These are phyloP conservation scores for Rhodofomes roseus DNA, from an alignment of 1,284 basidiomycete species.

Conservation along the genomic window DNA sequence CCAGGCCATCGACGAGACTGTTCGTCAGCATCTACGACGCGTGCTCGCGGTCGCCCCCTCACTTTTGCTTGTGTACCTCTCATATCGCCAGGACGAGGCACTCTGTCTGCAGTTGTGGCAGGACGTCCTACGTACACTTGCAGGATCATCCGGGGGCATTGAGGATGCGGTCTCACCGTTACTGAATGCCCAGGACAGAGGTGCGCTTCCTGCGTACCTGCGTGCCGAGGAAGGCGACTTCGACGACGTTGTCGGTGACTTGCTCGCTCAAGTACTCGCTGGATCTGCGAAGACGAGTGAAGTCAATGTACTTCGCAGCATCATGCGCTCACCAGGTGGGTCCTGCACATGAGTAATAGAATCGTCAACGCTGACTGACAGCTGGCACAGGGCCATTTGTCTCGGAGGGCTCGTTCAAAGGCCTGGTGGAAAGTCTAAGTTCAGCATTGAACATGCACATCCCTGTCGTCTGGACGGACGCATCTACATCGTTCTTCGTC, in stretches of 20 bases:
- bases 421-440: constrained; percentile 32
- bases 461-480: constrained; percentile 32
- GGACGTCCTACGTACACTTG: constrained; percentile 34
- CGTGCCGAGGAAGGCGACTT: constrained; percentile 40
- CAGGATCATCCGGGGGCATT: constrained; percentile 27
- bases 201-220: constrained; percentile 35
- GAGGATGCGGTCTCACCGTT: constrained; percentile 29
- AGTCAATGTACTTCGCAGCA: constrained; percentile 29
- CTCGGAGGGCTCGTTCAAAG: constrained; percentile 32
- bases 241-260: constrained; percentile 27
- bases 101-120: constrained; percentile 41
- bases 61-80: constrained; percentile 48
- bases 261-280: constrained; percentile 30
- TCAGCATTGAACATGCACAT: constrained; percentile 36
- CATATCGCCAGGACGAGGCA: constrained; percentile 34
- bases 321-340: constrained; percentile 36
- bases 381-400: constrained; percentile 34
- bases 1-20: constrained; percentile 45
- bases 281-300: constrained; percentile 14
- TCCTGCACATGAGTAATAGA: background rate
- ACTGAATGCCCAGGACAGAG: constrained; percentile 36
- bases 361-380: no score
- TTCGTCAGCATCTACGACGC: constrained; percentile 33
- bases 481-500: constrained; percentile 8
- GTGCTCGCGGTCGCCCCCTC: constrained; percentile 40